Evolutionary conservation across 768 basidiomycete genomes (phyloP).

Genomic region (Tephrocybe sp.): DNA sequence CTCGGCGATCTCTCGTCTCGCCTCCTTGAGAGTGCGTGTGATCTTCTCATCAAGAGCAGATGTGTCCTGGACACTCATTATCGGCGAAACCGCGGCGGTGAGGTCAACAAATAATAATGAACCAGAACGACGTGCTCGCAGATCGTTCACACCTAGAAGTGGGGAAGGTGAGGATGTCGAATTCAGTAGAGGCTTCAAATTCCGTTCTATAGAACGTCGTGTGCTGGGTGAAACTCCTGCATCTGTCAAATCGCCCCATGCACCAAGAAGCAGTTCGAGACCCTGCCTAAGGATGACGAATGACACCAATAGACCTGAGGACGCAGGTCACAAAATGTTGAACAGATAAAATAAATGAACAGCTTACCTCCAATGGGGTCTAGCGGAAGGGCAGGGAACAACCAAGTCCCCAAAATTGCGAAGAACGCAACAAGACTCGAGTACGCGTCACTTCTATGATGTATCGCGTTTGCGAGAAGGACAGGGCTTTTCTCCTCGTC

Average conservation of each 20-base stretch:
- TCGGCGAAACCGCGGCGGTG: constrained; percentile 64
- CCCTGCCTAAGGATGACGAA: constrained; percentile 85
- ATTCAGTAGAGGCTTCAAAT: constrained; percentile 55
- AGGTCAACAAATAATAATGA: constrained; percentile 86
- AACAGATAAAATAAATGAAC: constrained; percentile 4
- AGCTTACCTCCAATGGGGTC: constrained; percentile 89
- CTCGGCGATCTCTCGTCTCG: constrained; percentile 68
- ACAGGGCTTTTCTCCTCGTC: constrained; percentile 91
- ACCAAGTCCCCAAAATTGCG: constrained; percentile 89
- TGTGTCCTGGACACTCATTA: constrained; percentile 57
- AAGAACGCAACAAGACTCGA: constrained; percentile 89
- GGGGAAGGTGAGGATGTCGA: constrained; percentile 25
- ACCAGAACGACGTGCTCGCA: constrained; percentile 78
- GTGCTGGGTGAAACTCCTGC: constrained; percentile 68
- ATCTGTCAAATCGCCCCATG: constrained; percentile 83
- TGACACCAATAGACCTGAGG: constrained; percentile 81
- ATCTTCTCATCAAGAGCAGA: constrained; percentile 66
- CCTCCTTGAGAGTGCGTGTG: constrained; percentile 48
- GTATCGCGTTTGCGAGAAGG: constrained; percentile 91
- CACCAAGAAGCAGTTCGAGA: constrained; percentile 59
- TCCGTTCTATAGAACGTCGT: constrained; percentile 49
- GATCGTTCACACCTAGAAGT: constrained; percentile 46
- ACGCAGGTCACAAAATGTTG: not conserved
- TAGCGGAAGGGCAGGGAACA: constrained; percentile 81
- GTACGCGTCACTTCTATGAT: constrained; percentile 97